Evolutionary conservation across 331 rosid genomes (phyloP), one percentile per base, ranked within the genome.

Genomic region (Prunus yedoensis): DNA sequence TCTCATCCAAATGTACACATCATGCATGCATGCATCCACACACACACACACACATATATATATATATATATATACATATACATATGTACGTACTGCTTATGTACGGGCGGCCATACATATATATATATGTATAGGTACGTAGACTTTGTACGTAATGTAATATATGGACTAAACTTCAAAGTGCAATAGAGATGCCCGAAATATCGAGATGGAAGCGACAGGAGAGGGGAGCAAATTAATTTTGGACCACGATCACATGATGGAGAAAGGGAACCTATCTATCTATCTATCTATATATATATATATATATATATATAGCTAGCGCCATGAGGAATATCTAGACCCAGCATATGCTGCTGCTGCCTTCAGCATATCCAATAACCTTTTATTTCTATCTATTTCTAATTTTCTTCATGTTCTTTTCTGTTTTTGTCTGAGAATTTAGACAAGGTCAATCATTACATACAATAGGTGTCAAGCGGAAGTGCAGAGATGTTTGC

Each of bases 271-370:
- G 8, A 18, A 45, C 16, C 70, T 18, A 6, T 17, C 70, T 18
- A 2, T n/a, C n/a, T n/a, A n/a, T n/a, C n/a, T n/a, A n/a, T n/a
- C n/a, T n/a, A n/a, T n/a, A n/a, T n/a, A n/a, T n/a, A n/a, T n/a
- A n/a, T n/a, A n/a, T n/a, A n/a, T n/a, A n/a, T n/a, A n/a, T 5
- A 52, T 17, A 52, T 7, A 16, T 18, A 13, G 63, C 32, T 12
- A 23, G 66, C 25, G 63, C 60, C 35, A 71, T 18, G 32, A 56
- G 78, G 65, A 66, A 30, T 73, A 21, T 68, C 72, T 80, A 72
- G 76, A 32, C 58, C 56, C 56, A 38, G 89, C 80, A 85, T 85
- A 82, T 83, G 75, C 87, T 60, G 68, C 16, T 16, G 18, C 8
- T 77, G 70, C 49, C 18, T 70, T 66, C 58, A 73, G 77, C 57